Evolutionary conservation across 805 yeast species (phyloP), one percentile per base, ranked within the genome.

Genomic region (Ascoidea tarda): DNA sequence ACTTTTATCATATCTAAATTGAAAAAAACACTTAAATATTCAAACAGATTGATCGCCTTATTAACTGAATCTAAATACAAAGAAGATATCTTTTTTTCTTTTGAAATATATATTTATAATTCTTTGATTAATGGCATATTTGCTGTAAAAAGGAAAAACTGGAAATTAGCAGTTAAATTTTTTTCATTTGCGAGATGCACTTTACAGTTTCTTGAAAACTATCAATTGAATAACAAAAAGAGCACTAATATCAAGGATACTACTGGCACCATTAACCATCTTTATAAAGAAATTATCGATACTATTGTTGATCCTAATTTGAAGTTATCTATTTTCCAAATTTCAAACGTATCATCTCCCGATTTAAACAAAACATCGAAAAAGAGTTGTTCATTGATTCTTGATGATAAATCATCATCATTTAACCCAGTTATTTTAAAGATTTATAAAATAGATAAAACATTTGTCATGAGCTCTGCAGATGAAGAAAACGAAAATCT

Each of bases 231-330:
- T 38, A 38, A 38, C 8, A 38, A 10, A 8, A 38, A 14, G 8
- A 38, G 14, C 4, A 38, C 2, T 38, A 38, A 60, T 6, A 67
- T 64, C 28, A 55, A 54, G 5, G 56, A 55, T 44, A 47, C 46
- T 21, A 51, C 49, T 8, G 50, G 52, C 38, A 53, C 62, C 55
- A 54, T 64, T 55, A 57, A 57, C 31, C 59, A 61, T 38, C 64
- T 80, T 31, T 74, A 78, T 58, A 66, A 69, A 49, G 90, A 83
- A 56, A 64, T 82, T 49, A 64, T 81, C 42, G 81, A 79, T 50
- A 70, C 77, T 6, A 57, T 72, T 12, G 75, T 87, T 21, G 93
- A 85, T 60, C 87, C 90, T 12, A 73, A 84, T 4, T 73, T 87
- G 58, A 74, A 72, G 48, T 68, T 79, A 53, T 77, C 84, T 2